Base-by-base conservation (phyloP, 345 rosid genomes). In the Pistacia integerrima region DNA sequence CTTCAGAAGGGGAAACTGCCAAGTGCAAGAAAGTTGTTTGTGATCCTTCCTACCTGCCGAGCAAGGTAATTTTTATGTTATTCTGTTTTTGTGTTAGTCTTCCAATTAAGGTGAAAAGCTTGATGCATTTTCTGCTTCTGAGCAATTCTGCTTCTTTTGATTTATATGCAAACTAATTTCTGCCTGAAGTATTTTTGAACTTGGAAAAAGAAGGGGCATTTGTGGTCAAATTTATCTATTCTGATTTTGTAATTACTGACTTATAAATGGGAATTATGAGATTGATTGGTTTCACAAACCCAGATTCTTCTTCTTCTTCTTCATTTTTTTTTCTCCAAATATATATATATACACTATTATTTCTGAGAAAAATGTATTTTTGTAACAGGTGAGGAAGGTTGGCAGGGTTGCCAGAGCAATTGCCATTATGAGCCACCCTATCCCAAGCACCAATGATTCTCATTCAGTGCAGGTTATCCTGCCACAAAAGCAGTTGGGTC, bases 1-100 rank as follows among this genome's bases (percentile, higher is more conserved):
- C 98, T 36, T 96, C 99, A 12, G 99, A 93, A 83, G 98, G 99
- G 66, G 97, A 91, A 89, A 97, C 99, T 76, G 99, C 98, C n/a
- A 90, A 73, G 83, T 91, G 98, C 89, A 92, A 92, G 82, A 97
- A 94, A 85, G 92, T 94, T 84, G 99, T 97, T 67, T 94, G 99
- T 28, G 98, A 97, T 74, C 99, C 98, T 72, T 97, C 97, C 38
- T 97, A 91, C 88, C 85, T 94, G 44, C 85, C 93, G 9, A 78
- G 75, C 87, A 97, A 94, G 97, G 98, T 97, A 85, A 75, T n/a
- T 16, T 46, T 68, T 75, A 41, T 14, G 13, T 9, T 61, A 8
- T 61, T 51, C 22, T 3, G 30, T 36, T 52, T 30, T 44, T 30
- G 1, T 64, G 57, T 51, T 13, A 8, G 55, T 10, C 12, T 4